These are phyloP conservation scores for Stenogyne calaminthoides DNA, from an alignment of 305 asterid genomes.

Conservation along the genomic window DNA sequence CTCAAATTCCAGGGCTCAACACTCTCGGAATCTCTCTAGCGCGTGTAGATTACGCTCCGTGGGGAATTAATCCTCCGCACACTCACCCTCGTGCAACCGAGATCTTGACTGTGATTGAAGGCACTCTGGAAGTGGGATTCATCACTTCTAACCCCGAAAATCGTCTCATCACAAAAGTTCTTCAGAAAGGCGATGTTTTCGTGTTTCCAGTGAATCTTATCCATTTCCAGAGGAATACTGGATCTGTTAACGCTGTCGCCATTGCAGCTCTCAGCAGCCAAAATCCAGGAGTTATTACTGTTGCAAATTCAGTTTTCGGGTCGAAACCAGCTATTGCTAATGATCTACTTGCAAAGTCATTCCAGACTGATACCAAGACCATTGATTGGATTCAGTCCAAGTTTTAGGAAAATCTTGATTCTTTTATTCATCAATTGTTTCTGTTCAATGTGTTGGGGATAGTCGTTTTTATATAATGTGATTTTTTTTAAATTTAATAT, in stretches of 20 bases:
- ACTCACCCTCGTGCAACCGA: constrained; percentile 46
- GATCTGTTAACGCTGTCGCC: constrained; percentile 34
- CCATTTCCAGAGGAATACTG: constrained; percentile 41
- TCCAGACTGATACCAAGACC: constrained; percentile 36
- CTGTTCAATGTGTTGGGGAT: too few species aligned
- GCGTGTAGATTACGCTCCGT: constrained; percentile 39
- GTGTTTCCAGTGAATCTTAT: constrained; percentile 51
- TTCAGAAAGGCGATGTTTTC: constrained; percentile 46
- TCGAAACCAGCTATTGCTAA: constrained; percentile 39
- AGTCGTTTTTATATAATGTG: too few species aligned
- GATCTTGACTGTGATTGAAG: constrained; percentile 41
- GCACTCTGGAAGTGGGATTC: constrained; percentile 48
- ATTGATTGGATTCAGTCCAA: constrained; percentile 35
- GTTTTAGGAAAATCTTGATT: too few species aligned
- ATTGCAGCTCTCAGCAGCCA: constrained; percentile 48
- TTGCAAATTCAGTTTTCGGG: constrained; percentile 28
- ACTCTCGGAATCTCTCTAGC: constrained; percentile 44
- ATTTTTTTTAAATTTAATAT: too few species aligned
- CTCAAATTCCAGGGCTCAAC: constrained; percentile 52
- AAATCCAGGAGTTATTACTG: constrained; percentile 40
- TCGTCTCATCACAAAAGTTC: constrained; percentile 35
- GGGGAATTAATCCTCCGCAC: constrained; percentile 46
- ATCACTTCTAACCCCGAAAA: constrained; percentile 46
- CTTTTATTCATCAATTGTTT: too few species aligned
- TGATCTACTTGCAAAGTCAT: constrained; percentile 53